Conservation (phyloP, 495 filamentous ascomycete genomes). For the Tuber magnatum region DNA sequence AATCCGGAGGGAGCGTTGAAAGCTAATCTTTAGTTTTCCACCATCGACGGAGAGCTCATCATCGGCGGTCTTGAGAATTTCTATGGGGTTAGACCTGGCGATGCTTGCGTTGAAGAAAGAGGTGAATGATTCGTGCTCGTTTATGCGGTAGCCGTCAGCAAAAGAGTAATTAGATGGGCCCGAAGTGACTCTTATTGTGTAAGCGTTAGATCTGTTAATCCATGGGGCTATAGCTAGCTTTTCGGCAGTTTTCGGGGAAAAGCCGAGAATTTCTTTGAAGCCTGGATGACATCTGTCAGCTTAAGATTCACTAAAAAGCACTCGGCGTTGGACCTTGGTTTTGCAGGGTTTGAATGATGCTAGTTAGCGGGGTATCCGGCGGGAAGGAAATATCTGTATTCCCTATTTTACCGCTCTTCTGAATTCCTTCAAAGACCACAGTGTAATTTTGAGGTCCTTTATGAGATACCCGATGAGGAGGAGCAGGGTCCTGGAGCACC, state of each 20-base stretch:
- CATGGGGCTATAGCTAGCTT: background rate
- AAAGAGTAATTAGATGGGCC: background rate
- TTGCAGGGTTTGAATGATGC: background rate
- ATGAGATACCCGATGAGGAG: background rate
- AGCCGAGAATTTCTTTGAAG: background rate
- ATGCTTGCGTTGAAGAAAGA: background rate
- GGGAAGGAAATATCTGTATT: background rate
- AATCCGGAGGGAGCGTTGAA: slow-evolving; percentile 47
- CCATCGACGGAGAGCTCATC: slow-evolving; percentile 5
- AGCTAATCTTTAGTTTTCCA: slow-evolving; percentile 27
- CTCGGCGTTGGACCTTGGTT: background rate
- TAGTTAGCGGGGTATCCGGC: background rate
- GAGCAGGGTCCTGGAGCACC: background rate
- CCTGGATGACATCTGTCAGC: background rate
- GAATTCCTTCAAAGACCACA: background rate
- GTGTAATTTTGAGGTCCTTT: background rate
- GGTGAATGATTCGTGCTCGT: background rate
- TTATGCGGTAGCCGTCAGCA: background rate
- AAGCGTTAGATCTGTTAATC: background rate
- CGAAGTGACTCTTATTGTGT: background rate
- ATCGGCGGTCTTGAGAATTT: background rate
- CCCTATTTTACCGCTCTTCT: background rate
- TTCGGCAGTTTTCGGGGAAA: background rate
- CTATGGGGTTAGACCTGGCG: background rate
- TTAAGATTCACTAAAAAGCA: background rate